Base-by-base conservation (phyloP, 768 basidiomycete genomes). In the Amanita inopinata region DNA sequence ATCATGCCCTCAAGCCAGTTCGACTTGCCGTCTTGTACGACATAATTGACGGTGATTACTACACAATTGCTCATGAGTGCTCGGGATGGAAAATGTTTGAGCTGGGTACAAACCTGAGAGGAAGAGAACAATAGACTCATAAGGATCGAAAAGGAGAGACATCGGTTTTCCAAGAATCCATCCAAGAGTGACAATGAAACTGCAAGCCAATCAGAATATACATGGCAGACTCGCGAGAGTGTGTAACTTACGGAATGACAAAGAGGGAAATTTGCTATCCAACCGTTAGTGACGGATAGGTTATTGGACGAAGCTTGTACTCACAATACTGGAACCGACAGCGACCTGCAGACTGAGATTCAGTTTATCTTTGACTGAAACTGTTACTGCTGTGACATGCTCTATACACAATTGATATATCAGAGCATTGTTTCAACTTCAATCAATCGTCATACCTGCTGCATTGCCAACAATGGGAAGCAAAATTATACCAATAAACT, bases 391-490 rank as follows among this genome's bases (percentile, higher is more conserved):
- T 2, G 90, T 96, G 28, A 81, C 82, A 55, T 93, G 91, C 55
- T 96, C 92, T 65, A n/a, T n/a, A 25, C 15, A 6, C 14, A 19
- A 48, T 24, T 53, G 46, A 36, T 49, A 24, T 23, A 18, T 33
- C 5, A 37, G 47, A 41, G 9, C 5, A 34, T 9, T 40, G 31
- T 40, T 20, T 24, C 20, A 18, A 37, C 15, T 15, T 28, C 23
- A 38, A n/a, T 18, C 10, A 46, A 18, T 10, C 34, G n/a, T 54
- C 65, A 22, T 43, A 75, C 77, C 76, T 43, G 86, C 89, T 4
- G 88, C 84, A 55, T 90, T 91, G 14, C 88, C 88, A 10, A 92
- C 91, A 27, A 96, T 90, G 4, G 94, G 94, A 5, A 98, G 71
- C 10, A 98, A 66, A 32, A 74, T 74, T 14, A 96, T 61, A 9